phyloP scores from a whole-genome alignment of 805 yeast genomes.

The Sugiyamaella chiloensis region DNA sequence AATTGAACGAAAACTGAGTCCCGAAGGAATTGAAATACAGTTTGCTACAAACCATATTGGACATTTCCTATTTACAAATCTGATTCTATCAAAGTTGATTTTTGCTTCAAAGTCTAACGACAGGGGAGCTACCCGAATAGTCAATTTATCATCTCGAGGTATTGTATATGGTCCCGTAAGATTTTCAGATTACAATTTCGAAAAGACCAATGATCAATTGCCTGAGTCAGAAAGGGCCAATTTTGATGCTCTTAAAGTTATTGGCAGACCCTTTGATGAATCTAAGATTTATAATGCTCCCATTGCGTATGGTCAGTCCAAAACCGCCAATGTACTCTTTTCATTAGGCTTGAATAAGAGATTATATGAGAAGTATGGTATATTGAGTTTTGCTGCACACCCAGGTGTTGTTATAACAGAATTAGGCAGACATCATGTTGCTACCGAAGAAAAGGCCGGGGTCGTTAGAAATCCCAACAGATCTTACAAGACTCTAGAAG shows the following conservation, averaged over 20 bases:
- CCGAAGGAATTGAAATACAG: slow-evolving; percentile 73
- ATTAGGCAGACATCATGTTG: too few species aligned
- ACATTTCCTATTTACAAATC: slow-evolving; percentile 65
- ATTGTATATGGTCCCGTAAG: slow-evolving; percentile 4
- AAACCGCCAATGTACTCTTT: slow-evolving; percentile 12
- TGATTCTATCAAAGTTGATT: slow-evolving; percentile 11
- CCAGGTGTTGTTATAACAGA: slow-evolving; percentile 12
- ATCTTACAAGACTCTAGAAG: too few species aligned
- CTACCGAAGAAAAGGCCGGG: too few species aligned
- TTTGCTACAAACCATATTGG: slow-evolving; percentile 74
- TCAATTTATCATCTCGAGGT: slow-evolving; percentile 8
- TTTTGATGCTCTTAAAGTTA: too few species aligned
- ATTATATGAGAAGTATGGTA: slow-evolving; percentile 4
- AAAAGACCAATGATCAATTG: too few species aligned
- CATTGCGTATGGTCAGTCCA: slow-evolving; percentile 15
- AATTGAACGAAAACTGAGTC: slow-evolving; percentile 56
- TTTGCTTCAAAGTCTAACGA: slow-evolving; percentile 3
- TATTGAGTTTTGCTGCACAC: slow-evolving; percentile 5
- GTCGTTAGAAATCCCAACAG: too few species aligned
- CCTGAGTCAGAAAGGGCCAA: too few species aligned
- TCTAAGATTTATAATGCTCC: slow-evolving; percentile 10
- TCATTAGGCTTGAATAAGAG: slow-evolving; percentile 3
- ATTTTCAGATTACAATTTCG: slow-evolving; percentile 5
- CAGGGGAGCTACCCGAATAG: slow-evolving; percentile 12
- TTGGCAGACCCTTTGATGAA: too few species aligned